Base-by-base conservation (phyloP, 1,139 yeast species). In the Lodderomyces oxycetoniae region DNA sequence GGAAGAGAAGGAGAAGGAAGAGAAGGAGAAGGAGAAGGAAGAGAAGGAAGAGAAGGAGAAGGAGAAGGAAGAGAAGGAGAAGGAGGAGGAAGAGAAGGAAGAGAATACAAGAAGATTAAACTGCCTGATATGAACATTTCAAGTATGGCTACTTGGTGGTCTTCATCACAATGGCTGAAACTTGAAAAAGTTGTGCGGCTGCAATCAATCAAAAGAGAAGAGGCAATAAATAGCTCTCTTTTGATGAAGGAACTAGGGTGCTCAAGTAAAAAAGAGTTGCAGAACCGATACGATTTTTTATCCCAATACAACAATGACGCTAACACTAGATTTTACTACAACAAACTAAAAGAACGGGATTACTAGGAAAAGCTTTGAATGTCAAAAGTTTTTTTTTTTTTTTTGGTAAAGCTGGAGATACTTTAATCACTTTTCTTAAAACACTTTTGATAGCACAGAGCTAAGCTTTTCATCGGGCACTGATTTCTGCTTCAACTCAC, bases 391-490 rank as follows among this genome's bases (percentile, higher is more conserved):
- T 20, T 20, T 20, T 20, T 20, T 20, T 20, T 20, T 20, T 20
- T 20, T 20, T 20, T 20, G n/a, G n/a, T n/a, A n/a, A n/a, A n/a
- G n/a, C n/a, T n/a, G n/a, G n/a, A n/a, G n/a, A n/a, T n/a, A n/a
- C n/a, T n/a, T 20, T 9, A 8, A 9, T 20, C 23, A 9, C n/a
- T 29, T 12, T 22, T 12, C 22, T 39, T 45, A 58, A 37, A 59
- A 59, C 8, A 59, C 58, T 38, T 57, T 57, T 2, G 70, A 62
- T 39, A 68, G 58, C 22, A 79, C 79, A 22, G 56, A 63, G 29
- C 61, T 61, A 36, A 79, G 58, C 34, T 70, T 67, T 8, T 62
- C 63, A 24, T 59, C 52, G 15, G 71, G 69, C 43, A 63, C 61
- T n/a, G 67, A 50, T 31, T 59, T 59, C 33, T 55, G 58, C 50